These are phyloP conservation scores for Silene conica DNA, from an alignment of 148 eudicot species.

Conservation along the genomic window DNA sequence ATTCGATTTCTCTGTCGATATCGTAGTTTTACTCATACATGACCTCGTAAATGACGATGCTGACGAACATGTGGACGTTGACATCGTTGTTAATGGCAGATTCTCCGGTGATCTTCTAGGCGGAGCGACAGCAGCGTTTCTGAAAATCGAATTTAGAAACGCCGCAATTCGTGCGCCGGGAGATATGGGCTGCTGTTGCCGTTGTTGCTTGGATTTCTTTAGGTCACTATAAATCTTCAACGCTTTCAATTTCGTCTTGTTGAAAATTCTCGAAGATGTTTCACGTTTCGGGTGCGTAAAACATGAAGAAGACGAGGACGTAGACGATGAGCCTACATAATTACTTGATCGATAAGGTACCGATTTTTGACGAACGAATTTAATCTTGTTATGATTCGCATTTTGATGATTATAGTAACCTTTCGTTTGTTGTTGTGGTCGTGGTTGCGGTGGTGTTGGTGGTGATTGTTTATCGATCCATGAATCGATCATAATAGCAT, in stretches of 20 bases:
- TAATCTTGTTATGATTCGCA: conserved; percentile 2
- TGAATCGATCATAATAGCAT: conserved; percentile 61
- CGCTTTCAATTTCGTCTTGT: conserved; percentile 58
- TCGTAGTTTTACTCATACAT: conserved; percentile 47
- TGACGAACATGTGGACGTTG: conserved; percentile 30
- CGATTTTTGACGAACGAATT: conserved; percentile 28
- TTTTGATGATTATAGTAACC: neutral
- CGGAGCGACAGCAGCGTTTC: conserved; percentile 23
- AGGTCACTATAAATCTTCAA: conserved; percentile 70
- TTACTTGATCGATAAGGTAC: conserved; percentile 4
- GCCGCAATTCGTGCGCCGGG: conserved; percentile 68
- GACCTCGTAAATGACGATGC: conserved; percentile 48
- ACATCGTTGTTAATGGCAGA: neutral
- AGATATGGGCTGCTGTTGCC: conserved; percentile 49
- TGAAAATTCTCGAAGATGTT: conserved; percentile 36
- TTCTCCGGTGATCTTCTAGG: conserved; percentile 22
- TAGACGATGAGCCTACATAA: conserved; percentile 11
- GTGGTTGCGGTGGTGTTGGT: neutral
- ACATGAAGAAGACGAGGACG: neutral
- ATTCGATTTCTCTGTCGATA: conserved; percentile 11
- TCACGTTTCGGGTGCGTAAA: conserved; percentile 25
- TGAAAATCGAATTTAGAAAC: conserved; percentile 69
- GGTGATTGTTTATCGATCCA: conserved; percentile 45
- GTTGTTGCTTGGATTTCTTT: conserved; percentile 35
- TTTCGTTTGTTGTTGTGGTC: neutral